A percentile compares a stretch with the other conserved stretches of the same genome.
Conservation (phyloP, 1,284 basidiomycete species). For the Rhodotorula sp. region DNA sequence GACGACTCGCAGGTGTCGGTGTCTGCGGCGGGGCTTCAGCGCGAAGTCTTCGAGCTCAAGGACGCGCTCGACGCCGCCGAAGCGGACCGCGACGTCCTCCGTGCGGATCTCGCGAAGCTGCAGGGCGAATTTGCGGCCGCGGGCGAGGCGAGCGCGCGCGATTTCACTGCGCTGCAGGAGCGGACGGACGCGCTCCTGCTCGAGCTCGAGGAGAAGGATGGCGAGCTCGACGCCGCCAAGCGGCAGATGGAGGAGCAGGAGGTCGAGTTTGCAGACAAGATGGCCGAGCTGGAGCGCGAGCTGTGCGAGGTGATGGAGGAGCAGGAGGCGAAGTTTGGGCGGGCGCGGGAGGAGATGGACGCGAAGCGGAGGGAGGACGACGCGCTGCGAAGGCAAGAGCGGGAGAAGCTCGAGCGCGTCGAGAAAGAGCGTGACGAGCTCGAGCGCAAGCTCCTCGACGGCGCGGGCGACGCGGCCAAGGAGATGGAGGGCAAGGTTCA, state of each 20-base stretch:
- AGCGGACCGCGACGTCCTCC: constrained; percentile 24
- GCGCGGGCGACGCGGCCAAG: background rate
- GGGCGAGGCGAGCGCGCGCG: constrained; percentile 34
- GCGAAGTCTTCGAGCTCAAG: constrained; percentile 55
- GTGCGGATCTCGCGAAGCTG: constrained; percentile 50
- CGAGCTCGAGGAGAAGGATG: constrained; percentile 47
- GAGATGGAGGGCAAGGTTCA: constrained; percentile 13
- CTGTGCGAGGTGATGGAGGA: constrained; percentile 45
- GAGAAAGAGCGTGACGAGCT: constrained; percentile 50
- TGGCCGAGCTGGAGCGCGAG: constrained; percentile 53
- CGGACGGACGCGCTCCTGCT: constrained; percentile 45
- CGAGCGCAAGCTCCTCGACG: constrained; percentile 18
- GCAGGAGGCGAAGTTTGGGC: constrained; percentile 42
- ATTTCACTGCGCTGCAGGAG: constrained; percentile 49
- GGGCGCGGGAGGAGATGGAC: constrained; percentile 25
- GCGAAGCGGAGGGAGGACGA: constrained; percentile 26
- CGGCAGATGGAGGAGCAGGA: constrained; percentile 42
- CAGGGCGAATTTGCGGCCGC: constrained; percentile 45
- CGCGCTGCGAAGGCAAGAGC: constrained; percentile 9
- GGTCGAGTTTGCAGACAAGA: constrained; percentile 52
- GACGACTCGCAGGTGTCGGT: constrained; percentile 41
- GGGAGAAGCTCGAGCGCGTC: constrained; percentile 32
- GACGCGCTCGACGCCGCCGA: constrained; percentile 51
- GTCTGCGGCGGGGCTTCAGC: constrained; percentile 54
- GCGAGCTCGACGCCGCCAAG: constrained; percentile 43